A percentile compares a stretch with the other conserved stretches of the same genome.
These are phyloP conservation scores for Nicotiana obtusifolia DNA, from an alignment of 257 asterid species.

Conservation along the genomic window DNA sequence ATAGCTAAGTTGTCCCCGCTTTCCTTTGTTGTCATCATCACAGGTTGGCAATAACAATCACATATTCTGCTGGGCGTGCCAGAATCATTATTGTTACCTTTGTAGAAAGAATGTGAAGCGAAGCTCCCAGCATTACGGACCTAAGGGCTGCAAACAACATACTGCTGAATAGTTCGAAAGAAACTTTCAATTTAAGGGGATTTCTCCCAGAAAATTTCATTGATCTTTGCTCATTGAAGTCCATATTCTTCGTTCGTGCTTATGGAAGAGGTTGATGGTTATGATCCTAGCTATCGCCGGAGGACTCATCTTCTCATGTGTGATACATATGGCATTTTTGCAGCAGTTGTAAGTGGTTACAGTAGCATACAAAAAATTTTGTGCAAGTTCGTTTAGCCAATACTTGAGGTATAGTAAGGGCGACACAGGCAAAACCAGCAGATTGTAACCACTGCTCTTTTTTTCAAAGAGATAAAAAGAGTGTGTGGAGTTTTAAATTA, in stretches of 20 bases:
- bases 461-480: not conserved
- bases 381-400: not conserved
- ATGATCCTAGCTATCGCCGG: not conserved
- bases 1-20: not conserved
- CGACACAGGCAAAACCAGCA: not conserved
- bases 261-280: not conserved
- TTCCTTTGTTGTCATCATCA: not conserved
- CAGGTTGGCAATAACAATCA: conserved; percentile 81
- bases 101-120: conserved; percentile 67
- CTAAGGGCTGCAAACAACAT: conserved; percentile 93
- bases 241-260: not conserved
- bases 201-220: not conserved
- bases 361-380: not conserved
- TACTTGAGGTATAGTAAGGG: too few relatives aligned
- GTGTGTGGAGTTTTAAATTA: not conserved
- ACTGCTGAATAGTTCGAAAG: conserved; percentile 31
- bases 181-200: conserved; percentile 36
- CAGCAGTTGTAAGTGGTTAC: not conserved
- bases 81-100: conserved; percentile 75
- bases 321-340: not conserved
- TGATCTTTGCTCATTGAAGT: not conserved
- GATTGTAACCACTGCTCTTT: too few relatives aligned
- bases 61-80: conserved; percentile 89
- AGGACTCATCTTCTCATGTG: not conserved
- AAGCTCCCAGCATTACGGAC: conserved; percentile 64